Base-by-base conservation (phyloP, 164 flowering plant genomes). In the Hamamelis virginiana region DNA sequence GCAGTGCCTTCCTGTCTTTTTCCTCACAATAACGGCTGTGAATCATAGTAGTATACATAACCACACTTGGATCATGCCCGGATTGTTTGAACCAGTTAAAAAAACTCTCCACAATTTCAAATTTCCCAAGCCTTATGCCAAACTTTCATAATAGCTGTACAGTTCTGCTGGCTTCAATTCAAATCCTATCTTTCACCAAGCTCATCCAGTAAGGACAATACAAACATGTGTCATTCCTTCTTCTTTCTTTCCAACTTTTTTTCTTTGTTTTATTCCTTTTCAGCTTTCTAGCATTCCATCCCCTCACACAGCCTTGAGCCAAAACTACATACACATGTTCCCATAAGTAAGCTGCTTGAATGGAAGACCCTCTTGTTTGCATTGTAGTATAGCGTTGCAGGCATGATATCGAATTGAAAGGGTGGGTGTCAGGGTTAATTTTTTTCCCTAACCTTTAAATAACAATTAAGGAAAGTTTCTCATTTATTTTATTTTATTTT, bases 41-140 rank as follows among this genome's bases (percentile, higher is more conserved):
- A 72, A 95, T 81, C 67, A 92, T 16, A 59, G 94, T 86, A 4
- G 97, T 92, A 81, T 91, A 91, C 97, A 92, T 88, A n/a, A 91
- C 96, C 21, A 92, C 80, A 76, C 82, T 85, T 10, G 85, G 86
- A 1, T 76, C 63, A 16, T 67, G 73, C 22, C 89, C 94, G 1
- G 90, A 85, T 15, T 84, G 76, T 69, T 52, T 83, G 65, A 73
- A 91, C 97, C 99, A 95, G 61, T 76, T 79, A 72, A 75, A 92
- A 8, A 92, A 79, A 55, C 77, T 81, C 79, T 92, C 97, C 27
- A 82, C 99, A 58, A 81, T 59, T 38, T 90, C 91, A 72, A 85
- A 95, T 73, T 76, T 91, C 11, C 83, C 74, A 12, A 92, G 81
- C 79, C 78, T 85, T 38, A 72, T 72, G 71, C 96, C n/a, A 84